phyloP scores from a whole-genome alignment of 805 yeast genomes.

The Barnettozyma sucrosica region DNA sequence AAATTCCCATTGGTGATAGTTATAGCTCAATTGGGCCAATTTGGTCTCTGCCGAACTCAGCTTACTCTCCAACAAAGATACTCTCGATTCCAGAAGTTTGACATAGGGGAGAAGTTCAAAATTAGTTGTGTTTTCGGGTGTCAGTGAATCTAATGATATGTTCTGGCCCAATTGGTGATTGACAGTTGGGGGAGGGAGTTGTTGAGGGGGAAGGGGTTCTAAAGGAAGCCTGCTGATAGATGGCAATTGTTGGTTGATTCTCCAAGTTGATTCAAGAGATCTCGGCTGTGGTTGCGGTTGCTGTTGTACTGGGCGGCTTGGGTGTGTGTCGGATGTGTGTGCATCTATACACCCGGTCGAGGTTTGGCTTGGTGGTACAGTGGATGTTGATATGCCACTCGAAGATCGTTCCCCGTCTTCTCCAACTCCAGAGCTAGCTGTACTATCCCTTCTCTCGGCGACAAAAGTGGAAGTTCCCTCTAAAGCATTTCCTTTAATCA shows the following conservation, averaged over 20 bases:
- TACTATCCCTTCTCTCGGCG: not conserved
- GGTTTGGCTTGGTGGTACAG: not conserved
- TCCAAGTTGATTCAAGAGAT: slow-evolving; percentile 12
- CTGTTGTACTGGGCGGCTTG: not conserved
- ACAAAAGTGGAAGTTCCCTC: not conserved
- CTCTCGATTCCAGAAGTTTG: slow-evolving; percentile 19
- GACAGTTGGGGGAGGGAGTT: not conserved
- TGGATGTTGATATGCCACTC: not conserved
- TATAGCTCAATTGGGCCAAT: slow-evolving; percentile 16
- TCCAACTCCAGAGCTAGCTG: not conserved
- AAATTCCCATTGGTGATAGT: slow-evolving; percentile 9
- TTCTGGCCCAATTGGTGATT: not conserved
- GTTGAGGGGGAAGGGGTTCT: not conserved
- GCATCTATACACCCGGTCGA: not conserved
- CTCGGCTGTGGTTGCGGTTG: not conserved
- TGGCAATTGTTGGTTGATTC: slow-evolving; percentile 9
- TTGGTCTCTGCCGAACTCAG: slow-evolving; percentile 18
- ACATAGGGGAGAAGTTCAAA: slow-evolving; percentile 18
- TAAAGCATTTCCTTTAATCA: slow-evolving; percentile 1
- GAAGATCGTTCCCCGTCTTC: not conserved
- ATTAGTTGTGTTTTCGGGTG: slow-evolving; percentile 5
- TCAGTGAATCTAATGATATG: slow-evolving; percentile 1
- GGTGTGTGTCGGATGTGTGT: not conserved
- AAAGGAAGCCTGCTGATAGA: slow-evolving; percentile 10
- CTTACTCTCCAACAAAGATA: slow-evolving; percentile 18